Conservation (phyloP, 2,329 filamentous ascomycete genomes). For the Sphaerulina musiva region DNA sequence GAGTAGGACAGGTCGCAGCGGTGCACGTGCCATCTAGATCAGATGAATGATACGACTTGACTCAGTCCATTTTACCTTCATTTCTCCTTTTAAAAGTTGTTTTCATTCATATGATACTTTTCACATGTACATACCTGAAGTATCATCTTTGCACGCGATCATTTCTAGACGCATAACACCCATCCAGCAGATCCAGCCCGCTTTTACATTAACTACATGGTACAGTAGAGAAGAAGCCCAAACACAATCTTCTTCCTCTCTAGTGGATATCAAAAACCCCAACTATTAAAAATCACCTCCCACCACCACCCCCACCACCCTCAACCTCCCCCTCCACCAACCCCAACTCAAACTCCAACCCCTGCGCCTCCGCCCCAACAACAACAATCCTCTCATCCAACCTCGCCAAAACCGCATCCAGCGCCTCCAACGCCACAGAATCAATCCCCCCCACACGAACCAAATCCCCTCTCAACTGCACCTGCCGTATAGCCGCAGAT, state of each 20-base stretch:
- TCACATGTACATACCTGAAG: too few relatives aligned
- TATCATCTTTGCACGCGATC: too few relatives aligned
- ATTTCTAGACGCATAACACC: too few relatives aligned
- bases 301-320: too few relatives aligned
- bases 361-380: conserved; percentile 7
- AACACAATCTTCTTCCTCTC: too few relatives aligned
- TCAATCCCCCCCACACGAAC: background rate
- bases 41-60: conserved; percentile 11
- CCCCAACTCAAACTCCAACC: background rate
- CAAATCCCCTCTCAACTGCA: background rate
- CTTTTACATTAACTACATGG: too few relatives aligned
- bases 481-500: background rate
- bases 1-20: conserved; percentile 35
- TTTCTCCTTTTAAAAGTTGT: background rate
- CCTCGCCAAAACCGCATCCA: conserved; percentile 1
- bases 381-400: conserved; percentile 2
- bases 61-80: conserved; percentile 1
- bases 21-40: conserved; percentile 28
- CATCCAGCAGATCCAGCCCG: too few relatives aligned
- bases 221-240: too few relatives aligned
- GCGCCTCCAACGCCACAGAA: background rate
- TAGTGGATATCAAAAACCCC: too few relatives aligned
- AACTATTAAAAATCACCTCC: too few relatives aligned
- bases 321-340: background rate
- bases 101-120: background rate